phyloP scores from a whole-genome alignment of 345 rosid species.

The Trapa bicornis region DNA sequence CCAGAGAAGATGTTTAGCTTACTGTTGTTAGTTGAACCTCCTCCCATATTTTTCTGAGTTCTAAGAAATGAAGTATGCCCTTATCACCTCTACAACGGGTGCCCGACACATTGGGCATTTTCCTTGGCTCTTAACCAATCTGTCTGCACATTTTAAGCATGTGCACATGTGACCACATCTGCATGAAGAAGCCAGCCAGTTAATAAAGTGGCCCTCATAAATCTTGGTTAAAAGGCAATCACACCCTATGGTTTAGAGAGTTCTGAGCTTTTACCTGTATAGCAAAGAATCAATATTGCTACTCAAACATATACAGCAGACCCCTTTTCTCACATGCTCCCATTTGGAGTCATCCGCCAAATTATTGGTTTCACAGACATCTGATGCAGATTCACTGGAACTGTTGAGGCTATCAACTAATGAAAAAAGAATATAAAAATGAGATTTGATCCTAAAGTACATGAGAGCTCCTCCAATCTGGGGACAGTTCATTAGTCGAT shows the following conservation, averaged over 20 bases:
- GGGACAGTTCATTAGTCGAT: background rate
- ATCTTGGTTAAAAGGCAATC: background rate
- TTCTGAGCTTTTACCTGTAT: constrained; percentile 45
- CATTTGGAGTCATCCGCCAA: constrained; percentile 44
- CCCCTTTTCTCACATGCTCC: constrained; percentile 74
- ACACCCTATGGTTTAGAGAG: too few relatives aligned
- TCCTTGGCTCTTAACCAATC: constrained; percentile 52
- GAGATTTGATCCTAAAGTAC: background rate
- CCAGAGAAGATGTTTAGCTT: background rate
- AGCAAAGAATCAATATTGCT: constrained; percentile 65
- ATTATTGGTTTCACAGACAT: constrained; percentile 20
- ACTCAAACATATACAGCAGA: constrained; percentile 62
- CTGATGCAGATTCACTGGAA: constrained; percentile 22
- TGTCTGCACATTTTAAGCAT: constrained; percentile 70
- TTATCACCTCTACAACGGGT: constrained; percentile 77
- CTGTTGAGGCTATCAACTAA: background rate
- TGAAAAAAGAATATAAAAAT: background rate
- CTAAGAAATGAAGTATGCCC: constrained; percentile 53
- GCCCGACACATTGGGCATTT: constrained; percentile 95
- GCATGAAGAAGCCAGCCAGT: constrained; percentile 8
- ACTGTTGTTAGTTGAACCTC: constrained; percentile 1
- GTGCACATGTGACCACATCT: constrained; percentile 99
- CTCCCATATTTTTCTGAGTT: background rate
- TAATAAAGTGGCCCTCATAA: background rate
- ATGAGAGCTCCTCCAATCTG: background rate